phyloP scores from a whole-genome alignment of 352 stramenopile species.

The Globisporangium parvum region DNA sequence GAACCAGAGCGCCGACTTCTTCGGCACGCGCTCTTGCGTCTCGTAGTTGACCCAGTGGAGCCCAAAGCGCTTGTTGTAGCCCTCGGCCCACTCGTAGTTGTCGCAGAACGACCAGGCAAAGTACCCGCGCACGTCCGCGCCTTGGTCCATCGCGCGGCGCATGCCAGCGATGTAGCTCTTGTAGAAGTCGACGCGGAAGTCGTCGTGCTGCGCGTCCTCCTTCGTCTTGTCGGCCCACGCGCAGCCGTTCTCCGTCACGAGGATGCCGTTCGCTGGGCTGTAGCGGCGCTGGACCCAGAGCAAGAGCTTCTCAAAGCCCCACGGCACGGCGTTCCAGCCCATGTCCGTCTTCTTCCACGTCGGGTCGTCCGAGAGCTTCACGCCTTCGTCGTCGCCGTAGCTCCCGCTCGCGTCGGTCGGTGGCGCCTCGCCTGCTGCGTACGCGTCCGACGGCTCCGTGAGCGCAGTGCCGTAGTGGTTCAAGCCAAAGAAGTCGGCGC shows the following conservation, averaged over 20 bases:
- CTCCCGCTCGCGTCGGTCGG: conserved; percentile 17
- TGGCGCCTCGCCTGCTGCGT: conserved; percentile 12
- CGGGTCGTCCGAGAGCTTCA: conserved; percentile 31
- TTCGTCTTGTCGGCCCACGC: conserved; percentile 60
- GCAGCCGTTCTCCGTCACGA: conserved; percentile 92
- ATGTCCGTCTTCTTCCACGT: conserved; percentile 80
- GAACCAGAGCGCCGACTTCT: conserved; percentile 56
- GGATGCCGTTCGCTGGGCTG: conserved; percentile 58
- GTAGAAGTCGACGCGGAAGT: conserved; percentile 76
- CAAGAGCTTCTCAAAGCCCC: conserved; percentile 87
- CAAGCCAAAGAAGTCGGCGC: conserved; percentile 91
- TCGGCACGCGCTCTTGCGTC: conserved; percentile 52
- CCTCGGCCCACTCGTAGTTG: conserved; percentile 90
- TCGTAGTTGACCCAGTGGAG: conserved; percentile 52
- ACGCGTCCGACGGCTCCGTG: conserved; percentile 32
- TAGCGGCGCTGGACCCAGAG: conserved; percentile 88
- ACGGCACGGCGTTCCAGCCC: conserved; percentile 69
- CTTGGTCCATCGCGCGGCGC: conserved; percentile 36
- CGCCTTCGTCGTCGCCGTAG: conserved; percentile 37
- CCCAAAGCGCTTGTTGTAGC: conserved; percentile 53
- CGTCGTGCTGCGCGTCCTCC: conserved; percentile 66
- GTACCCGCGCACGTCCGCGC: conserved; percentile 72
- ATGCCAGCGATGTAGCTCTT: conserved; percentile 79
- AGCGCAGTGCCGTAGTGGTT: conserved; percentile 90
- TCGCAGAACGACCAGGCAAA: conserved; percentile 91